phyloP scores from a whole-genome alignment of 2,329 filamentous ascomycete genomes.

The Fusarium dlaminii region DNA sequence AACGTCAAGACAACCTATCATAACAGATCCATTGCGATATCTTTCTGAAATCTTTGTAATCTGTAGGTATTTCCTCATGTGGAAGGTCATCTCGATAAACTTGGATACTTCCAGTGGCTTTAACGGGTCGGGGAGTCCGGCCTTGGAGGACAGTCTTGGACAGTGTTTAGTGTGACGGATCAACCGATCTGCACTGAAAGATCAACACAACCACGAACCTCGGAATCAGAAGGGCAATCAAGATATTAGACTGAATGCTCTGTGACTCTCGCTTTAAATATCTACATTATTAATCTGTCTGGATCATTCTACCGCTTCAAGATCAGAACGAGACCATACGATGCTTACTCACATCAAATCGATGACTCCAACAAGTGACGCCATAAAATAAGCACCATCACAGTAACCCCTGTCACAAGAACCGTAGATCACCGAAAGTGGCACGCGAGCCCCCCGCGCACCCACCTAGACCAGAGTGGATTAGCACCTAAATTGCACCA shows the following conservation, averaged over 20 bases:
- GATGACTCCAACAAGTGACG: slow-evolving; percentile 26
- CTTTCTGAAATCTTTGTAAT: neutral
- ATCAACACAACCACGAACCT: neutral
- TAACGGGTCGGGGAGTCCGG: slow-evolving; percentile 1
- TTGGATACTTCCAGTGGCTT: neutral
- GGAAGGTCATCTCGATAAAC: neutral
- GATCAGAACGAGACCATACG: neutral
- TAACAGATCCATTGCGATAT: neutral
- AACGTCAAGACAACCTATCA: neutral
- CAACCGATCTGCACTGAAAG: neutral
- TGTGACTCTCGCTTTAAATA: neutral
- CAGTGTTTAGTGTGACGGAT: neutral
- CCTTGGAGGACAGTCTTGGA: neutral
- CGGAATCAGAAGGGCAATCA: neutral
- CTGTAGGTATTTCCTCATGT: neutral
- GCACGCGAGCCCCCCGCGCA: slow-evolving; percentile 25
- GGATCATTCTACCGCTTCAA: neutral
- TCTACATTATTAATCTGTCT: neutral
- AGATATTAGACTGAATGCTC: neutral
- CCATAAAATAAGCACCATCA: slow-evolving; percentile 8
- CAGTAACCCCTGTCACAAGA: slow-evolving; percentile 11
- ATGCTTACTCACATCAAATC: neutral
- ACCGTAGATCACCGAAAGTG: slow-evolving; percentile 24
- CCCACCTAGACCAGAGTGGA: slow-evolving; percentile 14
- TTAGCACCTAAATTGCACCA: slow-evolving; percentile 31